Conservation (phyloP, 495 filamentous ascomycete genomes). For the Aspergillus conjunctus region DNA sequence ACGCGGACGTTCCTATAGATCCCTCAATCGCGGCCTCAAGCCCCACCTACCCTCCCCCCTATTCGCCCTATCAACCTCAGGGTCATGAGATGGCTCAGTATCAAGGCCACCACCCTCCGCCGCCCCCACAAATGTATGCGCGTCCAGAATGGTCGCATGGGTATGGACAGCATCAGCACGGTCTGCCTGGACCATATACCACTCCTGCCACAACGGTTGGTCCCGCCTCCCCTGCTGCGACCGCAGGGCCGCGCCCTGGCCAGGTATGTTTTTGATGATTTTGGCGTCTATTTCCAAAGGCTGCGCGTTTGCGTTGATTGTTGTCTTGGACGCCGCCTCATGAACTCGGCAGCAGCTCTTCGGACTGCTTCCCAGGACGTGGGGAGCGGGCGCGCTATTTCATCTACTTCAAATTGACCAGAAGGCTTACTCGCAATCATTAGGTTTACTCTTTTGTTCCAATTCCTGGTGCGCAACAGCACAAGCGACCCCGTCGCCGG, state of each 20-base stretch:
- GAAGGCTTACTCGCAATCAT: conserved; percentile 26
- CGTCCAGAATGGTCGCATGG: conserved; percentile 82
- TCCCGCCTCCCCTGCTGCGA: conserved; percentile 59
- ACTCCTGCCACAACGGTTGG: conserved; percentile 62
- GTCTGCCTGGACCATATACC: conserved; percentile 63
- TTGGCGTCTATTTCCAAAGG: conserved; percentile 35
- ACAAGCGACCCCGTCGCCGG: conserved; percentile 90
- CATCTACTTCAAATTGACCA: conserved; percentile 19
- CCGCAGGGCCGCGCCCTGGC: conserved; percentile 63
- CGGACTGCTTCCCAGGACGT: conserved; percentile 30
- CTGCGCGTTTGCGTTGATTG: conserved; percentile 33
- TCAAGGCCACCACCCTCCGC: conserved; percentile 56
- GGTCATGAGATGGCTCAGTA: conserved; percentile 79
- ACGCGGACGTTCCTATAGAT: conserved; percentile 98
- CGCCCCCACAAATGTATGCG: conserved; percentile 68
- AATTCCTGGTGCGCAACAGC: conserved; percentile 95
- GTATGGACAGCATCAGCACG: conserved; percentile 66
- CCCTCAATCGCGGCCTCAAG: conserved; percentile 91
- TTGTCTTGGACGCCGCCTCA: conserved; percentile 38
- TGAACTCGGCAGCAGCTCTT: conserved; percentile 21
- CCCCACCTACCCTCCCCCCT: conserved; percentile 81
- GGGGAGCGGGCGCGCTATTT: conserved; percentile 37
- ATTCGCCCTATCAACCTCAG: conserved; percentile 84
- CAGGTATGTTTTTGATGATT: conserved; percentile 68
- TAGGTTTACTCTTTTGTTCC: conserved; percentile 98